Base-by-base conservation (phyloP, 805 yeast genomes). In the Ogataea glucozyma region DNA sequence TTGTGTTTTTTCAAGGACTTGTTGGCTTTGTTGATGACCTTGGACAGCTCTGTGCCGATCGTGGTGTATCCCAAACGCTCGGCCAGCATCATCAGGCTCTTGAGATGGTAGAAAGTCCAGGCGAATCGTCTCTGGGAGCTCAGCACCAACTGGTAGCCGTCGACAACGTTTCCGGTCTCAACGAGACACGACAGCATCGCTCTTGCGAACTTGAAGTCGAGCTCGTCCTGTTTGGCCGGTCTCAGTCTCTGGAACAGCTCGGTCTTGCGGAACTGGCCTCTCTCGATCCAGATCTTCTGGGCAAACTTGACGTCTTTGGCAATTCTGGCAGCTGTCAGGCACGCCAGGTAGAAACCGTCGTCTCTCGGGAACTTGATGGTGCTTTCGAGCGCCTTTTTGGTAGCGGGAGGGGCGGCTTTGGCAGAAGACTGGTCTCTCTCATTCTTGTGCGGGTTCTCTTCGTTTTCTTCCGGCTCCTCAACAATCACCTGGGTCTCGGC, bases 221-320 rank as follows among this genome's bases (percentile, higher is more conserved):
- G 61, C 4, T 60, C 56, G 31, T 73, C 73, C 50, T 75, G 78
- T 21, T 52, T 58, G 0, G 43, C 40, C 8, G 65, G 53, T 1
- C 68, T 38, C 13, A 79, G 56, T 0, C 43, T 26, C 39, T 70
- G 75, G 68, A 85, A 89, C 3, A 51, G 49, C 0, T 35, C 18
- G 0, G 85, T 71, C 45, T 77, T 78, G 39, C 97, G 70, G 64
- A 74, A 88, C 17, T 60, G 47, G 2, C 97, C 97, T 54, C 97
- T 76, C 55, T 86, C 95, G 2, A 65, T 62, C 95, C 96, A 89
- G 1, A 86, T 69, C 19, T 65, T 61, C 43, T 79, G 79, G 4
- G 89, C 90, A 57, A 84, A 77, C 0, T 68, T 69, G 30, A 72
- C 61, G 53, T 82, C 75, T 29, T 72, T 69, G 55, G 76, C 76